phyloP scores from a whole-genome alignment of 257 asterid genomes.

The Ballota nigra region DNA sequence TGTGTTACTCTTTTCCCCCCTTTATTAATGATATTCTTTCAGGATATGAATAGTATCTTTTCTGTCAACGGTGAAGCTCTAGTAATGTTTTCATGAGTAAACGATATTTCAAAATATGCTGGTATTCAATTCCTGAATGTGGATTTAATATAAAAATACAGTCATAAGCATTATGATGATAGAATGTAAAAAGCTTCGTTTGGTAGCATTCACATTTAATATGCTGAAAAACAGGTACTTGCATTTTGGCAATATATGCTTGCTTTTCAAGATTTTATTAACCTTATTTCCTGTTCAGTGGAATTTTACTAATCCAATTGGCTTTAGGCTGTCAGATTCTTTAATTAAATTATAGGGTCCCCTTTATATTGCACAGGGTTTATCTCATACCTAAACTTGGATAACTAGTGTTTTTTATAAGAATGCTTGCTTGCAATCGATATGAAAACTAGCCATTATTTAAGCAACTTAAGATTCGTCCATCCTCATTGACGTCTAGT shows the following conservation, averaged over 20 bases:
- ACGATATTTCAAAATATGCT: neutral
- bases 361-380: neutral
- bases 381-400: neutral
- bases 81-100: neutral
- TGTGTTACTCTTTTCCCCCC: no score
- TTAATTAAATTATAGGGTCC: neutral
- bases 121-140: neutral
- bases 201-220: constrained; percentile 10
- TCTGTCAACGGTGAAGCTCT: neutral
- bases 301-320: neutral
- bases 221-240: constrained; percentile 6
- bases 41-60: neutral
- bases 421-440: neutral
- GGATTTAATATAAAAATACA: neutral
- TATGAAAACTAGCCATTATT: neutral
- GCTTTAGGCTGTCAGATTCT: neutral
- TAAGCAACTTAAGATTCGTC: neutral
- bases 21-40: neutral
- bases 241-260: constrained; percentile 3
- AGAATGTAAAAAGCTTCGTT: neutral
- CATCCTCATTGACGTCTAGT: neutral
- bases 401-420: no score
- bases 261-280: neutral
- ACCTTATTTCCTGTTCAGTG: neutral
- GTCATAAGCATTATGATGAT: neutral